Evolutionary conservation across 176 grass and related monocot species (phyloP).

Genomic region (Thinopyrum elongatum): DNA sequence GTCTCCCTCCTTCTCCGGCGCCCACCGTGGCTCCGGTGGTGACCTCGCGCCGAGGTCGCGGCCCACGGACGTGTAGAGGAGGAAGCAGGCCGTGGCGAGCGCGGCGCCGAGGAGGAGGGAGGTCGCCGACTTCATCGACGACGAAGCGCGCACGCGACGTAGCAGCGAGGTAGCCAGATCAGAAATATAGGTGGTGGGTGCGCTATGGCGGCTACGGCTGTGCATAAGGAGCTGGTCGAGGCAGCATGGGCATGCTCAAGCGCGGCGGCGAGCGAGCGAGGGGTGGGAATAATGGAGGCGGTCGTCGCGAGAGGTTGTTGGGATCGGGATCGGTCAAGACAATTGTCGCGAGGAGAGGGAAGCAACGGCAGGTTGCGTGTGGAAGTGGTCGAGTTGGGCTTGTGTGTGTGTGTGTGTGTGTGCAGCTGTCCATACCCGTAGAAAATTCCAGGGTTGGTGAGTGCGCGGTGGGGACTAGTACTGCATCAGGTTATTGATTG

Average conservation of each 20-base stretch:
- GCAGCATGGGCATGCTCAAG: background rate
- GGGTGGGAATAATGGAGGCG: background rate
- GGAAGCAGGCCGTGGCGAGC: constrained; percentile 52
- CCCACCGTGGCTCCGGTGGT: background rate
- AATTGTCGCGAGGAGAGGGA: no score
- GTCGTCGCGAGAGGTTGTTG: background rate
- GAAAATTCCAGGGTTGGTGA: background rate
- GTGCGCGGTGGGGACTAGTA: background rate
- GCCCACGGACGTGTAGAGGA: constrained; percentile 48
- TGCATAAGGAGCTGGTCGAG: background rate
- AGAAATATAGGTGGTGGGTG: background rate
- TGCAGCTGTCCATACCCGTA: background rate
- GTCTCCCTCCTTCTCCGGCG: background rate
- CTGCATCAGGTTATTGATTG: no score
- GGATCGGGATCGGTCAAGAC: background rate
- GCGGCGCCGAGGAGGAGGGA: constrained; percentile 60
- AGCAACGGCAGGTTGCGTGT: background rate
- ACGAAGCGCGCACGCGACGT: background rate
- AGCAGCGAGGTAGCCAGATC: no score
- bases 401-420: background rate
- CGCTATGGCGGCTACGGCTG: background rate
- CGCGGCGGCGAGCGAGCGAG: background rate
- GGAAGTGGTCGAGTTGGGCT: background rate
- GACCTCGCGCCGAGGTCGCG: background rate
- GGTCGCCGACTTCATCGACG: constrained; percentile 39